Conservation (phyloP, 1,139 yeast species). For the Debaryomyces udenii region DNA sequence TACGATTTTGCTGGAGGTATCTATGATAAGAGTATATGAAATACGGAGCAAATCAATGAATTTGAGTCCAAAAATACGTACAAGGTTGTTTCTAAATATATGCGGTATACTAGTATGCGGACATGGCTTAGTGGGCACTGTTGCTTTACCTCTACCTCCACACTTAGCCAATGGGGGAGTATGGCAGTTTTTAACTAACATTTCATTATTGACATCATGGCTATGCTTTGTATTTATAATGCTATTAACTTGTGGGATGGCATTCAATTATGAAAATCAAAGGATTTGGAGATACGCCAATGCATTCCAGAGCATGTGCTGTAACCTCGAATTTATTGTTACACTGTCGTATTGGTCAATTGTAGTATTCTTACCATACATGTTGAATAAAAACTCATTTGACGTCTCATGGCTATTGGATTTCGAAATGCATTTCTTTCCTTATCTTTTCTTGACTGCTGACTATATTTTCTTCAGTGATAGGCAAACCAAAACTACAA, state of each 20-base stretch:
- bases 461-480: constrained; percentile 11
- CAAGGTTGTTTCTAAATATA: too few species aligned
- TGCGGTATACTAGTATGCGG: background rate
- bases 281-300: background rate
- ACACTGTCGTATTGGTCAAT: constrained; percentile 28
- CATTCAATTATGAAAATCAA: background rate
- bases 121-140: constrained; percentile 1
- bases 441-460: constrained; percentile 19
- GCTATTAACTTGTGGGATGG: background rate
- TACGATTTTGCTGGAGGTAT: too few species aligned
- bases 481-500: background rate
- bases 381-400: constrained; percentile 24
- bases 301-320: constrained; percentile 16
- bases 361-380: constrained; percentile 20
- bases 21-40: too few species aligned
- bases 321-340: constrained; percentile 26
- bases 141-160: constrained; percentile 43
- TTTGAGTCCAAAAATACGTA: too few species aligned
- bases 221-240: constrained; percentile 3
- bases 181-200: constrained; percentile 68
- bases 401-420: constrained; percentile 22
- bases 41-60: background rate
- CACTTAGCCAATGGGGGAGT: constrained; percentile 59
- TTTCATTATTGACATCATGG: constrained; percentile 32
- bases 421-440: constrained; percentile 27